Conservation (phyloP, 345 rosid species). For the Aquilaria malaccensis region DNA sequence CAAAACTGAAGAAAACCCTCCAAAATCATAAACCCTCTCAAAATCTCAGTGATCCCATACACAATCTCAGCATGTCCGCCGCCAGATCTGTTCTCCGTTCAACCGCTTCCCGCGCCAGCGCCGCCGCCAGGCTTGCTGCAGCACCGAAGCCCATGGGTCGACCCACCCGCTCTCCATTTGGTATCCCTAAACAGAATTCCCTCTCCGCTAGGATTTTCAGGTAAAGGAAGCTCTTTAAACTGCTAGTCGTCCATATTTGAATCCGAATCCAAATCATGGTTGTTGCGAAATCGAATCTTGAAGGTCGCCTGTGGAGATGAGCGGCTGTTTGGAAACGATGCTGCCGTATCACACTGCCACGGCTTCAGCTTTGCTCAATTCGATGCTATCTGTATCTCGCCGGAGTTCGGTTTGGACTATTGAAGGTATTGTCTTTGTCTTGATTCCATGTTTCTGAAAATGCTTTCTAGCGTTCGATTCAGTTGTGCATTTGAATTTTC, state of each 20-base stretch:
- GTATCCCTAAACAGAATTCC: constrained; percentile 37
- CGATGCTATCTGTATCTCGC: constrained; percentile 68
- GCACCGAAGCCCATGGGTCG: constrained; percentile 25
- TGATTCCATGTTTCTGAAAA: too few species aligned
- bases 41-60: not conserved
- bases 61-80: constrained; percentile 41
- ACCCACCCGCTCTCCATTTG: constrained; percentile 36
- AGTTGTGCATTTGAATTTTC: not conserved
- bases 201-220: constrained; percentile 54
- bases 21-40: not conserved
- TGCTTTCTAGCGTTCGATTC: too few species aligned
- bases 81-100: constrained; percentile 64
- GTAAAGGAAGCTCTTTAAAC: constrained; percentile 20
- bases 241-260: not conserved
- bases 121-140: constrained; percentile 24
- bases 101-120: constrained; percentile 28
- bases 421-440: constrained; percentile 39
- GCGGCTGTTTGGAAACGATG: constrained; percentile 73
- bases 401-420: constrained; percentile 47
- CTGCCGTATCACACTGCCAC: constrained; percentile 84
- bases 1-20: constrained; percentile 12
- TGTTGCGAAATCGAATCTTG: not conserved
- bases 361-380: constrained; percentile 79
- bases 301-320: constrained; percentile 76
- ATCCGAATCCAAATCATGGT: not conserved